Conservation (phyloP, 768 basidiomycete species). For the Russula olivacea region DNA sequence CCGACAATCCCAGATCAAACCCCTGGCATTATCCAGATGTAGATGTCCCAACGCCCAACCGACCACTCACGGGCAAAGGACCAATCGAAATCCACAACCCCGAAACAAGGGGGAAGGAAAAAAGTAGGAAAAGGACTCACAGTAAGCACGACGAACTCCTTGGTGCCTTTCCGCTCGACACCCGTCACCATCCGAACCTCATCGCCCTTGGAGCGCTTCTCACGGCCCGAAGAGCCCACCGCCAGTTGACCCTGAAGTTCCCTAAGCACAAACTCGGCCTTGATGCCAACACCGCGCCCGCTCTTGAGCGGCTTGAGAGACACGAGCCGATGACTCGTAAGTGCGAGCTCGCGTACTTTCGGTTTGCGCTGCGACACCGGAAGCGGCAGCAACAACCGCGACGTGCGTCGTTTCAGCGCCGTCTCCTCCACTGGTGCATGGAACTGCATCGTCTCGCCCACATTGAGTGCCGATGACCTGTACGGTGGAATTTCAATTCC, state of each 20-base stretch:
- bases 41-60: neutral
- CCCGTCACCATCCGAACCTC: conserved; percentile 35
- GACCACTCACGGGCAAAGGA: neutral
- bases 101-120: neutral
- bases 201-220: conserved; percentile 38
- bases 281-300: conserved; percentile 39
- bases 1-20: neutral
- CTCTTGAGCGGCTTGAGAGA: conserved; percentile 48
- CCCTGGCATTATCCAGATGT: no score
- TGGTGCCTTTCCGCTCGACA: conserved; percentile 48
- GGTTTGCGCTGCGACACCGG: conserved; percentile 44
- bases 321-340: conserved; percentile 52
- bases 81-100: neutral
- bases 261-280: conserved; percentile 46
- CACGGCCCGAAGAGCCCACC: conserved; percentile 37
- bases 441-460: conserved; percentile 46
- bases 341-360: conserved; percentile 49
- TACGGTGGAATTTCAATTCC: neutral
- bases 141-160: conserved; percentile 56
- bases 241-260: conserved; percentile 12
- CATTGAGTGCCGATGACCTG: conserved; percentile 37
- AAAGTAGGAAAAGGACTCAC: conserved; percentile 36
- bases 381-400: conserved; percentile 45
- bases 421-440: conserved; percentile 50
- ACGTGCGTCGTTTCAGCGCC: conserved; percentile 50